Evolutionary conservation across 305 asterid species (phyloP).

Genomic region (Striga hermonthica): DNA sequence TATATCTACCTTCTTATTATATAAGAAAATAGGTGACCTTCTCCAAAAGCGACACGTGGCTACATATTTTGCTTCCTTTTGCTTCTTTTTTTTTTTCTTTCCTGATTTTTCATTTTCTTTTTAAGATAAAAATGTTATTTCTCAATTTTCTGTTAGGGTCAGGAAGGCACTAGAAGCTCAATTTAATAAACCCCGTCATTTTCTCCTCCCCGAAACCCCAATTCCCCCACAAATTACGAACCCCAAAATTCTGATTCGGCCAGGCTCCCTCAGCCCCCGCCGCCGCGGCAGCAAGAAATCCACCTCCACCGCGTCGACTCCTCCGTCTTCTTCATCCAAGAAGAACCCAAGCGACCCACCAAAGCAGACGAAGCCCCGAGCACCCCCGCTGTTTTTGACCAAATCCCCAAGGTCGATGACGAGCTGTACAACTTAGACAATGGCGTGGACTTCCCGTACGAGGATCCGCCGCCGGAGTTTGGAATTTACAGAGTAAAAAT

Average conservation of each 20-base stretch:
- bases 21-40: too few species aligned
- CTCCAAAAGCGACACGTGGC: too few species aligned
- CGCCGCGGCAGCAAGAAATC: slow-evolving; percentile 70
- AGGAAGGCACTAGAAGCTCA: too few species aligned
- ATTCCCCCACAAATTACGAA: slow-evolving; percentile 19
- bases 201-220: slow-evolving; percentile 33
- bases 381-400: slow-evolving; percentile 19
- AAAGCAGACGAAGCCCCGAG: slow-evolving; percentile 35
- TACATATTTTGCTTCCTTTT: too few species aligned
- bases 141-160: too few species aligned
- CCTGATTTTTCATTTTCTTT: too few species aligned
- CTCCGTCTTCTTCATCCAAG: slow-evolving; percentile 32
- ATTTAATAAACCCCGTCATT: too few species aligned
- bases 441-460: slow-evolving; percentile 70
- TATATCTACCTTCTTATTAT: too few species aligned
- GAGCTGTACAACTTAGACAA: slow-evolving; percentile 58
- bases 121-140: too few species aligned
- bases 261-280: slow-evolving; percentile 50
- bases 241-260: slow-evolving; percentile 36
- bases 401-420: slow-evolving; percentile 30
- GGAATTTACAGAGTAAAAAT: too few species aligned
- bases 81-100: too few species aligned
- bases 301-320: slow-evolving; percentile 35
- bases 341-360: slow-evolving; percentile 41
- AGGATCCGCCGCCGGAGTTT: slow-evolving; percentile 71